Conservation (phyloP, 805 yeast species). For the Alloascoidea africana region DNA sequence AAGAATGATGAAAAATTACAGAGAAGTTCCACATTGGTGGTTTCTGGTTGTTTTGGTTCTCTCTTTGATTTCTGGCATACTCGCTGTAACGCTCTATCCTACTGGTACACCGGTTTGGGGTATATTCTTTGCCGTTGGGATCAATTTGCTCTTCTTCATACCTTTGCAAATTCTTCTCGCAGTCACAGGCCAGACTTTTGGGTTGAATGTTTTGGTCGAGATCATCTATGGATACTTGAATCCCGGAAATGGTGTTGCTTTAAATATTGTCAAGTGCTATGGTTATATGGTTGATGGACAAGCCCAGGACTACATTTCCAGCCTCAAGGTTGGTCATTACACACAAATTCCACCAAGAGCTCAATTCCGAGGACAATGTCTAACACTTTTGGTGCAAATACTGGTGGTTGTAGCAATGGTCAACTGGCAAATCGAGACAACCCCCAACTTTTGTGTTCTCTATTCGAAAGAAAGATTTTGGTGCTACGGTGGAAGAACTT, state of each 20-base stretch:
- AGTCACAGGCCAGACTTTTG: constrained; percentile 31
- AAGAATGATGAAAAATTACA: constrained; percentile 37
- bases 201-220: constrained; percentile 38
- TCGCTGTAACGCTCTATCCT: constrained; percentile 23
- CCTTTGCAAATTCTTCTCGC: constrained; percentile 33
- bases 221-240: constrained; percentile 40
- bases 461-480: constrained; percentile 24
- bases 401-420: not conserved
- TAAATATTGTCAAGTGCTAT: constrained; percentile 33
- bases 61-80: constrained; percentile 28
- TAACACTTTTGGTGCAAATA: not conserved
- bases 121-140: constrained; percentile 33
- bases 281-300: constrained; percentile 50
- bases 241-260: constrained; percentile 39
- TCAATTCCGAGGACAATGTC: constrained; percentile 24
- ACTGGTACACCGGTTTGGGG: constrained; percentile 47
- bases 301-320: constrained; percentile 45
- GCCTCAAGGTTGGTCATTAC: constrained; percentile 42
- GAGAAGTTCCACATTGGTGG: constrained; percentile 48
- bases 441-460: constrained; percentile 19
- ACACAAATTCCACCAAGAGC: constrained; percentile 44
- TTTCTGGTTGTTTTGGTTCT: constrained; percentile 24
- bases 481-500: constrained; percentile 23
- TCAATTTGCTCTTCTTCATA: constrained; percentile 33
- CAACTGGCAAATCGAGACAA: not conserved